phyloP scores from a whole-genome alignment of 2,329 filamentous ascomycete genomes.

The Neoscytalidium dimidiatum region DNA sequence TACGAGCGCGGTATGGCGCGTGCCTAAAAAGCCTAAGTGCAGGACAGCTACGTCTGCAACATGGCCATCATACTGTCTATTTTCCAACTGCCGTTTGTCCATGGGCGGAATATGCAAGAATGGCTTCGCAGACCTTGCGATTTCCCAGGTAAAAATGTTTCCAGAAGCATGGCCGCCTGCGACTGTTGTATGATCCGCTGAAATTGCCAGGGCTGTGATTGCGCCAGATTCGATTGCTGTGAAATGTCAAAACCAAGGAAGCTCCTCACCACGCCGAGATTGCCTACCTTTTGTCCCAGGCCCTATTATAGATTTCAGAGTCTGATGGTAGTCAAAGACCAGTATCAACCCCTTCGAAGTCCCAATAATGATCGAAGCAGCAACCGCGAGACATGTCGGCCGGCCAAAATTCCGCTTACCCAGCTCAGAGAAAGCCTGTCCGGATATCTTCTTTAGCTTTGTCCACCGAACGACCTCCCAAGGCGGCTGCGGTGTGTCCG shows the following conservation, averaged over 20 bases:
- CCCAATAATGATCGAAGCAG: slow-evolving; percentile 84
- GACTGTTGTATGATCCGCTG: slow-evolving; percentile 89
- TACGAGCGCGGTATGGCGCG: slow-evolving; percentile 88
- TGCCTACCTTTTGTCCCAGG: slow-evolving; percentile 80
- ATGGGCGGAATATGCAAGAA: slow-evolving; percentile 86
- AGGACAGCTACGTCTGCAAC: slow-evolving; percentile 74
- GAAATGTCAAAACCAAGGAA: slow-evolving; percentile 9
- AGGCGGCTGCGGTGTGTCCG: slow-evolving; percentile 73
- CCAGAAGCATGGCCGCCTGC: slow-evolving; percentile 88
- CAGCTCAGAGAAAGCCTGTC: slow-evolving; percentile 87
- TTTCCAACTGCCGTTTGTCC: slow-evolving; percentile 63
- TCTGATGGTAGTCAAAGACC: slow-evolving; percentile 97
- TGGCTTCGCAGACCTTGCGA: slow-evolving; percentile 75
- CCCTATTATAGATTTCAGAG: slow-evolving; percentile 89
- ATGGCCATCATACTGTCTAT: slow-evolving; percentile 78
- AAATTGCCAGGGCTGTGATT: slow-evolving; percentile 84
- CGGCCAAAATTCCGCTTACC: slow-evolving; percentile 90
- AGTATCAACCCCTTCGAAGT: slow-evolving; percentile 93
- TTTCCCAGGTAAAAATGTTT: slow-evolving; percentile 96
- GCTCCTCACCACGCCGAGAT: slow-evolving; percentile 30
- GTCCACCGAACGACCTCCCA: slow-evolving; percentile 99
- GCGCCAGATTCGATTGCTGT: slow-evolving; percentile 86
- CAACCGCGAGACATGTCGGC: slow-evolving; percentile 86
- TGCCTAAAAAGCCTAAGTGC: slow-evolving; percentile 93
- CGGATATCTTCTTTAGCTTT: slow-evolving; percentile 83